Percentiles rank a stretch among this genome's conserved stretches.
Evolutionary conservation across 1,284 basidiomycete genomes (phyloP).

Genomic region (Sanghuangporus weigelae): DNA sequence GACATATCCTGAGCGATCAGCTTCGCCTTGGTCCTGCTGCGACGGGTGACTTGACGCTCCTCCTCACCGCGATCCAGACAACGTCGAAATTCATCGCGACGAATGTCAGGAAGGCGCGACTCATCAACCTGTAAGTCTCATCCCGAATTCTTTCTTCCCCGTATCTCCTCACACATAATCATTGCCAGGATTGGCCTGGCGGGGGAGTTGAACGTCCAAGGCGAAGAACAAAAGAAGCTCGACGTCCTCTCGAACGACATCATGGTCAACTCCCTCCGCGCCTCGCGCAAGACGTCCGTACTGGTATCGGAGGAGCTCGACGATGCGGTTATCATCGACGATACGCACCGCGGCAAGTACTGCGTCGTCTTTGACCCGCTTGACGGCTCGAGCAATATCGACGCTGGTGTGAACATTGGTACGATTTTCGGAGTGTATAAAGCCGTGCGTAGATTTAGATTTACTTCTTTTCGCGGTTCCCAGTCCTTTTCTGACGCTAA

Average conservation of each 20-base stretch:
- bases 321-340: constrained; percentile 87
- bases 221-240: constrained; percentile 99
- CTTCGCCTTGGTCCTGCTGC: constrained; percentile 73
- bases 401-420: constrained; percentile 99
- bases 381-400: constrained; percentile 98
- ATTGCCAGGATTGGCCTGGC: constrained; percentile 95
- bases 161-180: background rate
- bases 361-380: constrained; percentile 99
- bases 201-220: constrained; percentile 94
- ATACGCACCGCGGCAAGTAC: constrained; percentile 74
- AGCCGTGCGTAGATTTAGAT: constrained; percentile 53
- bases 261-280: constrained; percentile 95
- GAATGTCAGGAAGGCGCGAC: constrained; percentile 92
- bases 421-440: constrained; percentile 99
- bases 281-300: constrained; percentile 93
- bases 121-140: constrained; percentile 88
- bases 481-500: background rate
- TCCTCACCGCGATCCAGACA: constrained; percentile 94
- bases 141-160: background rate
- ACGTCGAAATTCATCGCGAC: constrained; percentile 97
- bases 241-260: constrained; percentile 98
- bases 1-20: constrained; percentile 85
- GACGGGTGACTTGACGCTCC: constrained; percentile 90
- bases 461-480: background rate
- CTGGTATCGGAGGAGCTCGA: constrained; percentile 97